These are phyloP conservation scores for Arthrobotrys entomopaga DNA, from an alignment of 2,329 filamentous ascomycete genomes.

Conservation along the genomic window DNA sequence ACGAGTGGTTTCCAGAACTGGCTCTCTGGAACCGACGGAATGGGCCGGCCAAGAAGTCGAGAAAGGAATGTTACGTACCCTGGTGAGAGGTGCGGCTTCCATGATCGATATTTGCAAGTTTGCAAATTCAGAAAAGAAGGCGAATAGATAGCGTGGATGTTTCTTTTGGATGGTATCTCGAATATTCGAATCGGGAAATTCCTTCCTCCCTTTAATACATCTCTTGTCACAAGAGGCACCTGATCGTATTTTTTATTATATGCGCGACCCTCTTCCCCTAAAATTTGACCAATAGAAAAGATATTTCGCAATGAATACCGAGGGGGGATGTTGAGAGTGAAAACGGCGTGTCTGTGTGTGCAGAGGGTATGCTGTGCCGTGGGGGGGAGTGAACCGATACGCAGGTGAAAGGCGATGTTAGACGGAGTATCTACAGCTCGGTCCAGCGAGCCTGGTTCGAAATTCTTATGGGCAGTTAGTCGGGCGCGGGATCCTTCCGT, in stretches of 20 bases:
- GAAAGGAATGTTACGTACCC: slow-evolving; percentile 43
- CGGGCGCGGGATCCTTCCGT: too few species aligned
- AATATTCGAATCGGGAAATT: slow-evolving; percentile 26
- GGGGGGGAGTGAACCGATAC: slow-evolving; percentile 18
- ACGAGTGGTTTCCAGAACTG: too few species aligned
- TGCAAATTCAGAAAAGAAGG: not conserved
- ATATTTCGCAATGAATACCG: slow-evolving; percentile 18
- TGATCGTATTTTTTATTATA: not conserved
- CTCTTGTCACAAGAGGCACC: slow-evolving; percentile 20
- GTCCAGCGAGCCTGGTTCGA: slow-evolving; percentile 51
- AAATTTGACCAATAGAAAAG: slow-evolving; percentile 1
- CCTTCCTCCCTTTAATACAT: slow-evolving; percentile 53
- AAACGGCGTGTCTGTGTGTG: not conserved
- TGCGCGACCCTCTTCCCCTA: not conserved
- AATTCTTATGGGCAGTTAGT: not conserved
- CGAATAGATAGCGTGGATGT: slow-evolving; percentile 13
- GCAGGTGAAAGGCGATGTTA: slow-evolving; percentile 22
- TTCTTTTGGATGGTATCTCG: slow-evolving; percentile 26
- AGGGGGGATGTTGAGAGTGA: not conserved
- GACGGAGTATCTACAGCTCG: slow-evolving; percentile 24
- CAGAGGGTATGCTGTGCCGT: slow-evolving; percentile 41
- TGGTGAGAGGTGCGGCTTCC: slow-evolving; percentile 55
- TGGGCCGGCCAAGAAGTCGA: not conserved
- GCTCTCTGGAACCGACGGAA: too few species aligned
- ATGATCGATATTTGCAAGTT: slow-evolving; percentile 32